Evolutionary conservation across 139 green algal species (phyloP), one percentile per base, ranked within the genome.

Genomic region (Coelastrella sp.): DNA sequence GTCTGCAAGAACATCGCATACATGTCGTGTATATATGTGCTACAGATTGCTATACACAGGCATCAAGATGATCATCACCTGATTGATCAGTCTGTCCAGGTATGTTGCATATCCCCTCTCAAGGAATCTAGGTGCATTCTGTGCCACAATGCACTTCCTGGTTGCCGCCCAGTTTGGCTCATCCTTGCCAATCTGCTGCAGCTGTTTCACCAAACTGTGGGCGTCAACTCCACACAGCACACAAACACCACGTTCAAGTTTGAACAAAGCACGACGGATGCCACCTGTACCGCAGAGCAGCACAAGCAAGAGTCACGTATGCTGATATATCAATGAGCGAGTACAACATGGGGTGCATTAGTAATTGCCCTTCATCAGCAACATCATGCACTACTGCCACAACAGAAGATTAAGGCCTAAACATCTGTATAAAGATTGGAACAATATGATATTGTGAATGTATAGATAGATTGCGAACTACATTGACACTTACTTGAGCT

Each of bases 221-320:
- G 93, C 95, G 89, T 98, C 93, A 21, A 96, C 81, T 0, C 77
- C 34, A 85, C 95, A 98, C 48, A 76, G 69, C 35, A 86, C 53
- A 73, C 94, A 97, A 38, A 95, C 86, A 50, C 94, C 94, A 2
- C 91, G 83, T 90, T 97, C 94, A 34, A 95, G 88, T 41, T 82
- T 81, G 45, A 93, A 93, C 71, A 98, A 82, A 15, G 89, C 89
- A 1, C 93, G 88, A 15, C 95, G 89, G 51, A 94, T 89, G 43
- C 85, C 88, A n/a, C 85, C 88, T 86, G 66, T 5, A 23, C 48
- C 35, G 19, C 51, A 11, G 5, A 40, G 32, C 50, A 81, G 25
- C 43, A 79, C 11, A 40, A 23, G 25, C 62, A 40, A n/a, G n/a
- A n/a, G n/a, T n/a, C 57, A 30, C 57, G 15, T 13, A 57, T 57